Percentiles rank a stretch among this genome's conserved stretches.
Conservation (phyloP, 1,139 yeast species). For the Chernovozyma aurita region DNA sequence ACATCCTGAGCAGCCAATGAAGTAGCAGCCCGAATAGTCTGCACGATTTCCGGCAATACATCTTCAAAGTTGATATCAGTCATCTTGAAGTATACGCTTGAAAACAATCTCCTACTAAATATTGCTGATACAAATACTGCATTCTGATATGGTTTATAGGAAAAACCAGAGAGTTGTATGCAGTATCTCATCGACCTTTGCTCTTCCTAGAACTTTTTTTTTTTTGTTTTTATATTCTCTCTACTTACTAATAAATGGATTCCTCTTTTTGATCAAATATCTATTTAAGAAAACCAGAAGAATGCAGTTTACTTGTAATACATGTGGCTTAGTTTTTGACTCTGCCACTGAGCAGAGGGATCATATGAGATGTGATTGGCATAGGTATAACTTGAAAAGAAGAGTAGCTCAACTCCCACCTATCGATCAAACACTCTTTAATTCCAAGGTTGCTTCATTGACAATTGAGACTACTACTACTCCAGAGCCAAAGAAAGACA, state of each 20-base stretch:
- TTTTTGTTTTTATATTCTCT: slow-evolving; percentile 2
- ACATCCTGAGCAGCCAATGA: slow-evolving; percentile 79
- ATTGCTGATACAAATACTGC: neutral
- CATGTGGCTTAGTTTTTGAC: slow-evolving; percentile 39
- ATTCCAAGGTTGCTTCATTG: slow-evolving; percentile 39
- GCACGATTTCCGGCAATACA: slow-evolving; percentile 41
- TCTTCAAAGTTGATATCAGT: slow-evolving; percentile 15
- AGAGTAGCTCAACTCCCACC: slow-evolving; percentile 57
- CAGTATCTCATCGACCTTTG: slow-evolving; percentile 4
- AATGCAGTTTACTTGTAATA: slow-evolving; percentile 39
- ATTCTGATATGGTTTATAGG: neutral
- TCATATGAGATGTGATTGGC: slow-evolving; percentile 73
- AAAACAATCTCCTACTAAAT: neutral
- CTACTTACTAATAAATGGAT: too few relatives aligned
- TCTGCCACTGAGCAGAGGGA: slow-evolving; percentile 38
- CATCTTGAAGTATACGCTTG: too few relatives aligned
- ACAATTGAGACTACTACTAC: slow-evolving; percentile 12
- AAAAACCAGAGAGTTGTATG: too few relatives aligned
- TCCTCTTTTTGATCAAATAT: too few relatives aligned
- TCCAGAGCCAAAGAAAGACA: slow-evolving; percentile 17
- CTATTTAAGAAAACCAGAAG: too few relatives aligned
- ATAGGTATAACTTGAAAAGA: slow-evolving; percentile 58
- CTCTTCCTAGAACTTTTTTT: neutral
- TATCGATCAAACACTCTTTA: slow-evolving; percentile 46
- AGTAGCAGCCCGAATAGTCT: slow-evolving; percentile 64